Percentiles rank a stretch among this genome's conserved stretches.
phyloP scores from a whole-genome alignment of 2,329 filamentous ascomycete genomes.

The Colletotrichum acutatum region DNA sequence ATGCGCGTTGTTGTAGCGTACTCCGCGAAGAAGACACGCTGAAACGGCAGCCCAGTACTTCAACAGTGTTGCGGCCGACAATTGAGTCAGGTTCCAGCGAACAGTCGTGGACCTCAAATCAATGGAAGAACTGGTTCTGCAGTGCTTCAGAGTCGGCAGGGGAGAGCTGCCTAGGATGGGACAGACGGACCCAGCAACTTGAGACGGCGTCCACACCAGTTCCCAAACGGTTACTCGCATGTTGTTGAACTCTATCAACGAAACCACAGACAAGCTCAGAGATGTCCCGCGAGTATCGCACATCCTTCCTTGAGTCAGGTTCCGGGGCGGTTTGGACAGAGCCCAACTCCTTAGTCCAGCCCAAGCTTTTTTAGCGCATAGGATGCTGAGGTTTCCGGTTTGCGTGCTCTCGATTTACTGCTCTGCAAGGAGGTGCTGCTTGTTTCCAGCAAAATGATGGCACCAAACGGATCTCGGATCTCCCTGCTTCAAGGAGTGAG shows the following conservation, averaged over 20 bases:
- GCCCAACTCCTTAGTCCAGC: neutral
- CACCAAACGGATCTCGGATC: neutral
- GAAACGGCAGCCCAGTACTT: conserved; percentile 8
- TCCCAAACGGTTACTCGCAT: neutral
- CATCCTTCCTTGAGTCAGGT: conserved; percentile 17
- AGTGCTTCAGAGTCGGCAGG: conserved; percentile 22
- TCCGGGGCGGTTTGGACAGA: neutral
- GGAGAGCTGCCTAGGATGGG: conserved; percentile 20
- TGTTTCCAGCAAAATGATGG: too few relatives aligned
- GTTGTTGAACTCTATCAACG: neutral
- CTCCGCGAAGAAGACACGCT: neutral
- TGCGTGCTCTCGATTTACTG: neutral
- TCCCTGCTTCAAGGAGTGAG: neutral
- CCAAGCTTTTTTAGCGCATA: neutral
- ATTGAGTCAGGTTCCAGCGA: conserved; percentile 10
- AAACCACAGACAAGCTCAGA: neutral
- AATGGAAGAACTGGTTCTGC: neutral
- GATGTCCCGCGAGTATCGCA: neutral
- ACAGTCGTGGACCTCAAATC: neutral
- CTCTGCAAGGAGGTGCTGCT: neutral
- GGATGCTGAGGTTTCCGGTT: neutral
- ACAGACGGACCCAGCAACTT: conserved; percentile 26
- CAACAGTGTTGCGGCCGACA: neutral
- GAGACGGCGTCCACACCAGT: conserved; percentile 8
- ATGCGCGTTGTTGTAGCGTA: neutral